These are phyloP conservation scores for Rhodamnia argentea DNA, from an alignment of 345 rosid species.

Conservation along the genomic window DNA sequence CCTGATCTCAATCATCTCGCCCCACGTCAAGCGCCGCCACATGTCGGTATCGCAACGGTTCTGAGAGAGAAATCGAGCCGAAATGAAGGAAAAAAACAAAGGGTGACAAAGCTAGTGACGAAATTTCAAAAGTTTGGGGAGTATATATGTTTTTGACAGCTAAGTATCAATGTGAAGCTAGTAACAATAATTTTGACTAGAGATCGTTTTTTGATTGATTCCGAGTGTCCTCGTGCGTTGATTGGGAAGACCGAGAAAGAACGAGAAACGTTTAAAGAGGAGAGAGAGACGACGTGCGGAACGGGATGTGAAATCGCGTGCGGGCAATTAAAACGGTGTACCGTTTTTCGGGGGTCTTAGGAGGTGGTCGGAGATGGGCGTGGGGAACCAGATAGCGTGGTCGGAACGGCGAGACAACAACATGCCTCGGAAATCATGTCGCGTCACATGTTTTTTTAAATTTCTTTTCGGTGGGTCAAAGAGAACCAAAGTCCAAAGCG, in stretches of 20 bases:
- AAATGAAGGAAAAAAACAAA: not conserved
- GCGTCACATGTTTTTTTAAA: too few relatives aligned
- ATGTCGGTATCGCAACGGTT: conserved; percentile 88
- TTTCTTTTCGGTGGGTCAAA: not conserved
- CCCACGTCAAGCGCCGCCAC: conserved; percentile 62
- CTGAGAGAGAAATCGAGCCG: conserved; percentile 2
- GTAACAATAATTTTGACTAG: not conserved
- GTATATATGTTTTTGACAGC: conserved; percentile 8
- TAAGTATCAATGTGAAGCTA: conserved; percentile 11
- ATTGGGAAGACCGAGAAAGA: not conserved
- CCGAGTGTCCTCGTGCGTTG: conserved; percentile 3
- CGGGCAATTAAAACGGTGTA: not conserved
- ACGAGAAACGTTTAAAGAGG: not conserved
- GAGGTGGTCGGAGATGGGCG: not conserved
- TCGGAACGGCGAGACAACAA: conserved; percentile 53
- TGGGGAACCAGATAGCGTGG: conserved; percentile 57
- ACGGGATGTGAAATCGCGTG: conserved; percentile 55
- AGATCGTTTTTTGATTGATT: not conserved
- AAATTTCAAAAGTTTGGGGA: not conserved
- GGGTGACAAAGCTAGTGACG: not conserved
- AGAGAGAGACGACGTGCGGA: conserved; percentile 35
- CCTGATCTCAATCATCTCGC: conserved; percentile 75
- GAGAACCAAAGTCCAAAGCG: conserved; percentile 7
- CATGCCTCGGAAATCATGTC: not conserved
- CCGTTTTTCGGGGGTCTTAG: not conserved